Base-by-base conservation (phyloP, 2,329 filamentous ascomycete species). In the Apiospora pterosperma region DNA sequence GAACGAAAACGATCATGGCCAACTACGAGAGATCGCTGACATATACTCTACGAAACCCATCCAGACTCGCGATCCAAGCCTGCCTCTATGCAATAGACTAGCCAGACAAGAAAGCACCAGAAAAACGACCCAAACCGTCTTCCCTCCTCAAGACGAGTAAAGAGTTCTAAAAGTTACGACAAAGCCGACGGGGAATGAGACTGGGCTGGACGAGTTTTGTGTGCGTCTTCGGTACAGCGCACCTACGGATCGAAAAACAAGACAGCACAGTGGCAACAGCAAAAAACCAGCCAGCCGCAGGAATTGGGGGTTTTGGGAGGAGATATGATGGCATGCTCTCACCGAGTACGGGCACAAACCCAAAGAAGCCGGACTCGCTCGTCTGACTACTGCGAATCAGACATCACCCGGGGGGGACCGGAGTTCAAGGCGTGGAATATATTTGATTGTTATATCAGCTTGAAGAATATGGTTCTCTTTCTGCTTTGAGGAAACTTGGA, bases 361-460 rank as follows among this genome's bases (percentile, higher is more conserved):
- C 59, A 41, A n/a, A 8, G 3, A 34, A 28, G 21, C 19, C 28
- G 28, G 28, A 21, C 12, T n/a, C 8, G 48, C 48, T 55, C 28
- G 48, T 34, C 48, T 55, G n/a, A 34, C 12, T 55, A 55, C 28
- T 34, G 21, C 16, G 48, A n/a, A 21, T 25, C 25, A n/a, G 48
- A 16, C n/a, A n/a, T 34, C 19, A 34, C 16, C 28, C 25, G 38
- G 39, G 36, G 59, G 25, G 39, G 41, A 63, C 31, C 11, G 61
- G 61, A 44, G 61, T 63, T 63, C 61, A 55, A 63, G 61, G 61
- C 61, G 61, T 63, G 61, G 42, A 62, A 52, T 62, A 55, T 21
- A 55, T 55, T 55, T 55, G 48, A 55, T 55, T 55, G 28, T 25
- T 4, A 55, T 60, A 55, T 8, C 48, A 34, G 28, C 28, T 34